Evolutionary conservation across 2,329 filamentous ascomycete genomes (phyloP).

Genomic region (Cadophora sp.): DNA sequence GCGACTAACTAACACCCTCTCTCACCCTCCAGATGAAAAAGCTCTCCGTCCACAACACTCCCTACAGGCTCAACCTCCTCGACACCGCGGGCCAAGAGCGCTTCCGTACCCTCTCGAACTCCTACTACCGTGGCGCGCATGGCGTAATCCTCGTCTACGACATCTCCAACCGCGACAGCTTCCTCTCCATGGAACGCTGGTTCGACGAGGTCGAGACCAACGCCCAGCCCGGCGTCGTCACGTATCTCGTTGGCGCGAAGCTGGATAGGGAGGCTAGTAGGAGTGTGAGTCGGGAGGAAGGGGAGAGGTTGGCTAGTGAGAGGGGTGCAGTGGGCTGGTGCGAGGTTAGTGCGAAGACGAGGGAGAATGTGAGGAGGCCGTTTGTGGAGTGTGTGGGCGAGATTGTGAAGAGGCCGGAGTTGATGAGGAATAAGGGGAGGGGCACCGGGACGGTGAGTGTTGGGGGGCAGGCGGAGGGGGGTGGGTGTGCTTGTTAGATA

Average conservation of each 20-base stretch:
- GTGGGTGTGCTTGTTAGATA: slow-evolving; percentile 39
- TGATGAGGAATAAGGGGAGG: slow-evolving; percentile 45
- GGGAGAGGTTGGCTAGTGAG: slow-evolving; percentile 52
- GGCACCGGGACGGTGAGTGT: slow-evolving; percentile 38
- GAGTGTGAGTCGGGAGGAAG: slow-evolving; percentile 55
- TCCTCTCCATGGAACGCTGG: slow-evolving; percentile 59
- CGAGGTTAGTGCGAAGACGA: slow-evolving; percentile 60
- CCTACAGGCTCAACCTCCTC: slow-evolving; percentile 60
- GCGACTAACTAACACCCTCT: not conserved
- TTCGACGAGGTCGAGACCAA: slow-evolving; percentile 59
- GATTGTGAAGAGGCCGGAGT: slow-evolving; percentile 53
- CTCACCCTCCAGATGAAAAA: slow-evolving; percentile 53
- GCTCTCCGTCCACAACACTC: slow-evolving; percentile 57
- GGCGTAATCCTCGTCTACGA: slow-evolving; percentile 98
- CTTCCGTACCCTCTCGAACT: slow-evolving; percentile 91
- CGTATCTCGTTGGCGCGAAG: slow-evolving; percentile 60
- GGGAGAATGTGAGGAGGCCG: slow-evolving; percentile 56
- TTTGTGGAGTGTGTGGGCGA: slow-evolving; percentile 59
- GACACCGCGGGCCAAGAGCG: slow-evolving; percentile 97
- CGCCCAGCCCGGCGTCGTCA: slow-evolving; percentile 54
- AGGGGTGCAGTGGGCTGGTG: slow-evolving; percentile 56
- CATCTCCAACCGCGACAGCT: slow-evolving; percentile 68
- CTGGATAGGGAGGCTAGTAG: slow-evolving; percentile 54
- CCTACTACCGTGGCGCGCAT: slow-evolving; percentile 94
- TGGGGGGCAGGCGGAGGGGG: slow-evolving; percentile 25